These are phyloP conservation scores for Borealophlyctis nickersoniae DNA, from an alignment of 192 early-diverging fungal species.

Conservation along the genomic window DNA sequence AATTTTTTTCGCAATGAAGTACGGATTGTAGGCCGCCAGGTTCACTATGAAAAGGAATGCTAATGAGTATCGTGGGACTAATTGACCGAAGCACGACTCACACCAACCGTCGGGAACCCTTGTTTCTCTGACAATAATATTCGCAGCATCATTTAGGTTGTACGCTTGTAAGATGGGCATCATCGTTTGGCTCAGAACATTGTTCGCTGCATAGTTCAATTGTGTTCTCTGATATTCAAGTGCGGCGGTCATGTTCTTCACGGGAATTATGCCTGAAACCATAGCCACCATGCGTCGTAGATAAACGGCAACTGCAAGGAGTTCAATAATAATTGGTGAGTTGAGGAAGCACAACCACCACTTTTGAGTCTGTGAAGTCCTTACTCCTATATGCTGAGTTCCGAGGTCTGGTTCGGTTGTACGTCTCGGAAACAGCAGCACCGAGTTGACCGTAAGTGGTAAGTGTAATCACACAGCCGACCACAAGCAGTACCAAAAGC, in stretches of 20 bases:
- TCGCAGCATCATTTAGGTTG: constrained; percentile 7
- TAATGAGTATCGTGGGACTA: too few species aligned
- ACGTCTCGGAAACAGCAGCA: constrained; percentile 8
- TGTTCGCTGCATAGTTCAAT: too few species aligned
- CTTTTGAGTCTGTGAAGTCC: too few species aligned
- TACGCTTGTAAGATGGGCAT: constrained; percentile 7
- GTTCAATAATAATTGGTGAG: too few species aligned
- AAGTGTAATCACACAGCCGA: constrained; percentile 10
- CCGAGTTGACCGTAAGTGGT: constrained; percentile 11
- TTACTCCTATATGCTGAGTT: not conserved
- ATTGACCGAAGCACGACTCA: too few species aligned
- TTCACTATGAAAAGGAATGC: too few species aligned
- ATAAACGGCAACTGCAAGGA: too few species aligned
- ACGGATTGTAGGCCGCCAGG: constrained; percentile 4
- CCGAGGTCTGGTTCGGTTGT: constrained; percentile 9
- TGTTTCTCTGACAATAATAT: not conserved
- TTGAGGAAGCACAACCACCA: too few species aligned
- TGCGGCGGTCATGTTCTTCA: too few species aligned
- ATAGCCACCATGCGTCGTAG: too few species aligned
- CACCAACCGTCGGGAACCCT: not conserved
- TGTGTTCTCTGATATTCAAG: too few species aligned
- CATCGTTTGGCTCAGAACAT: not conserved
- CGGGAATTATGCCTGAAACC: too few species aligned
- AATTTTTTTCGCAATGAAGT: constrained; percentile 1
- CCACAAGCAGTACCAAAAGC: constrained; percentile 7